Conservation (phyloP, 1,284 basidiomycete species). For the Fomitiporia mediterranea region DNA sequence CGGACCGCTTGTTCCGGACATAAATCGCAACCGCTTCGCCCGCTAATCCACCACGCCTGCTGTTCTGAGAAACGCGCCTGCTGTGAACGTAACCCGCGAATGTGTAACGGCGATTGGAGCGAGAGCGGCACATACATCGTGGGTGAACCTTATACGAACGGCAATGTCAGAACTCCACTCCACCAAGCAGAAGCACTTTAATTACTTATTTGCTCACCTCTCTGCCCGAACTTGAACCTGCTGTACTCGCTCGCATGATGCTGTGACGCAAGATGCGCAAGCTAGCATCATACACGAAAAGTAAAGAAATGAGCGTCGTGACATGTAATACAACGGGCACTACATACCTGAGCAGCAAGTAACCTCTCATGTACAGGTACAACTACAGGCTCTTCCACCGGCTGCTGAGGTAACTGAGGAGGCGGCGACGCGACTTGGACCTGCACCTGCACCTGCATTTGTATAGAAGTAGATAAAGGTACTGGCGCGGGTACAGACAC, state of each 20-base stretch:
- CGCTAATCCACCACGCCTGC: constrained; percentile 53
- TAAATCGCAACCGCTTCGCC: not conserved
- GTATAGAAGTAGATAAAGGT: not conserved
- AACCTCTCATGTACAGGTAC: constrained; percentile 11
- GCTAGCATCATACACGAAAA: constrained; percentile 31
- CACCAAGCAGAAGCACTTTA: not conserved
- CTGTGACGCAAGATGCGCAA: constrained; percentile 66
- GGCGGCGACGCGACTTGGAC: not conserved
- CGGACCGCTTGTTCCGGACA: not conserved
- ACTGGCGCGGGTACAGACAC: not conserved
- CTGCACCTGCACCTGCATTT: not conserved
- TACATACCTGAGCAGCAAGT: constrained; percentile 19
- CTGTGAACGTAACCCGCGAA: constrained; percentile 52
- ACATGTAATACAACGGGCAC: not conserved
- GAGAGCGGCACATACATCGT: constrained; percentile 67
- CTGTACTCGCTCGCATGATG: constrained; percentile 80
- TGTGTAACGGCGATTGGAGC: constrained; percentile 61
- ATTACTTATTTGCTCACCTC: constrained; percentile 46
- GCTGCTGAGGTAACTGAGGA: not conserved
- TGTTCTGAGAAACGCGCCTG: constrained; percentile 47
- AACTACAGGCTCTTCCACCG: not conserved
- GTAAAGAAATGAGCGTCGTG: not conserved
- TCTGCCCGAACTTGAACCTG: constrained; percentile 66
- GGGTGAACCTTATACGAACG: constrained; percentile 44
- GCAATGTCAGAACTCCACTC: not conserved